Evolutionary conservation across 768 basidiomycete species (phyloP), one percentile per base, ranked within the genome.

Genomic region (Omphalotus guepiniiformis): DNA sequence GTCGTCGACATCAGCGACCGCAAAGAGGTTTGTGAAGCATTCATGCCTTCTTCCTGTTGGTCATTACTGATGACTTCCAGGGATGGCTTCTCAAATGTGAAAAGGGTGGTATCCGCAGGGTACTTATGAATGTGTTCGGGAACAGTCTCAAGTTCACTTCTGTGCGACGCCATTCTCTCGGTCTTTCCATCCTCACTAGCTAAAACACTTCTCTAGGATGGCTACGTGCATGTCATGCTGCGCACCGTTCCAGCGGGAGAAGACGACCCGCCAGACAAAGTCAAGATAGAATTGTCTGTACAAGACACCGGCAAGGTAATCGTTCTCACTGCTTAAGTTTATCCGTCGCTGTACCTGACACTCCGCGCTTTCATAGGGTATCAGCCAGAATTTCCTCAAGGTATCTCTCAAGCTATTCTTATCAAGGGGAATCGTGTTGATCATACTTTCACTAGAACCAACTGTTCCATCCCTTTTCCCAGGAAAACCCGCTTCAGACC

Each of bases 381-480:
- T 97, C 53, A 93, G 89, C 60, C 88, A 88, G 55, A 85, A 88
- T 50, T 97, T 97, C 65, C 69, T 95, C 50, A 90, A 92, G 79
- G 89, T 86, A 50, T 39, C 58, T 55, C 19, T 13, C 9, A 15
- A 12, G 3, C 12, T 50, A 22, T 37, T 2, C 32, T 53, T 39
- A 30, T 47, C 34, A 25, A 21, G 18, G 11, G 26, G 15, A 12
- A 13, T 9, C 27, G 25, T 37, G 42, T 4, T 3, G n/a, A 38
- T 34, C 25, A 21, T 45, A 26, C 15, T 36, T 18, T 42, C 48
- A 34, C 49, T 54, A 88, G 87, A 93, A 96, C 56, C 90, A 94
- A 67, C 73, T 97, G 4, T 97, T 96, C 70, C 94, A 95, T 56
- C 94, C 94, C 0, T 97, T 97, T 68, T 93, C 93, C 1, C 94